Percentiles rank a stretch among this genome's conserved stretches.
These are phyloP conservation scores for Colletotrichum cereale DNA, from an alignment of 2,329 filamentous ascomycete genomes.

Conservation along the genomic window DNA sequence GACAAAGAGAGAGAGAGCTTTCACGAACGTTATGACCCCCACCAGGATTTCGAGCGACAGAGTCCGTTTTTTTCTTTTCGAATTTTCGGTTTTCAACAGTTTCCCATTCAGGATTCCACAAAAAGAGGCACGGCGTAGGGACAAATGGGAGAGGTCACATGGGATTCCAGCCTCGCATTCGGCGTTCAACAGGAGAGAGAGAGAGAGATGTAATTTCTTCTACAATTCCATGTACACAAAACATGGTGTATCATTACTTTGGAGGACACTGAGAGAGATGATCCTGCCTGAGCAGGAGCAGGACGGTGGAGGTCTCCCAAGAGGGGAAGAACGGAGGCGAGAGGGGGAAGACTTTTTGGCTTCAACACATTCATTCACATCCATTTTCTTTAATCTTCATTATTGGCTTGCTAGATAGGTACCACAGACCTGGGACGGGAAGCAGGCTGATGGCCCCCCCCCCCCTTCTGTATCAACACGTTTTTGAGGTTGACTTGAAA, in stretches of 20 bases:
- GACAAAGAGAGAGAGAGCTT: conserved; percentile 5
- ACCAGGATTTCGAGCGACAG: conserved; percentile 36
- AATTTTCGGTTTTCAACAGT: conserved; percentile 23
- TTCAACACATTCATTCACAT: conserved; percentile 33
- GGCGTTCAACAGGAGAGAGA: conserved; percentile 28
- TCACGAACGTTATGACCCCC: conserved; percentile 37
- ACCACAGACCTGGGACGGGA: background rate
- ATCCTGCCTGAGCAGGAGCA: background rate
- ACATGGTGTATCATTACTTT: conserved; percentile 25
- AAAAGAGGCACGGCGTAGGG: conserved; percentile 24
- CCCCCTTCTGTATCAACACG: conserved; percentile 12
- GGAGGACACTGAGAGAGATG: background rate
- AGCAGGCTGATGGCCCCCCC: background rate
- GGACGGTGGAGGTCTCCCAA: background rate
- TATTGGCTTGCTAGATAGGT: conserved; percentile 30
- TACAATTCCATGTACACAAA: conserved; percentile 20
- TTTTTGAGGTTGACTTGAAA: conserved; percentile 1
- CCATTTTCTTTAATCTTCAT: conserved; percentile 31
- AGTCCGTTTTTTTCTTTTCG: background rate
- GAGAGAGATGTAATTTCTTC: conserved; percentile 19
- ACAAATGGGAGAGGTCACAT: conserved; percentile 19
- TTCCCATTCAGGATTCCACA: conserved; percentile 34
- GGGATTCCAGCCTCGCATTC: conserved; percentile 17
- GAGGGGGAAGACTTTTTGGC: conserved; percentile 30
- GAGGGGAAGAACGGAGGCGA: background rate